Conservation (phyloP, 495 filamentous ascomycete genomes). For the Platismatia glauca region DNA sequence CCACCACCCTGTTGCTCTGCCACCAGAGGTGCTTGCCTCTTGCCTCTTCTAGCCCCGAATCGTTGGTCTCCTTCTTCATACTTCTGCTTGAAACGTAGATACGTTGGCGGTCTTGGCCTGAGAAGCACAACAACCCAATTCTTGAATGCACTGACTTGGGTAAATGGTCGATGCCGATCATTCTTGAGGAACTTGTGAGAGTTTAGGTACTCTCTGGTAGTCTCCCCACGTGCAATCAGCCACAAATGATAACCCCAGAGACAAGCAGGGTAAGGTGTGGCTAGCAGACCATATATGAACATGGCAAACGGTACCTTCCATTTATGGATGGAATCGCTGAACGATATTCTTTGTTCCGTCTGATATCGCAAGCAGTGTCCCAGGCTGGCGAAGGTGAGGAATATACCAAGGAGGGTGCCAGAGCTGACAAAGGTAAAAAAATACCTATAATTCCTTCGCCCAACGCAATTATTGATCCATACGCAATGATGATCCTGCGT, state of each 20-base stretch:
- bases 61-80: slow-evolving; percentile 81
- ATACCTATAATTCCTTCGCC: slow-evolving; percentile 94
- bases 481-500: slow-evolving; percentile 98
- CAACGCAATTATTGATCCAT: slow-evolving; percentile 98
- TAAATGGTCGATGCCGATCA: slow-evolving; percentile 86
- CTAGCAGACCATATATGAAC: slow-evolving; percentile 71
- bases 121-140: slow-evolving; percentile 79
- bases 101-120: slow-evolving; percentile 78
- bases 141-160: slow-evolving; percentile 61
- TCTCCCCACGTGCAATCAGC: slow-evolving; percentile 81
- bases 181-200: slow-evolving; percentile 87
- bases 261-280: slow-evolving; percentile 71
- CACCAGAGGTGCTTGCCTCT: slow-evolving; percentile 41
- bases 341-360: slow-evolving; percentile 49
- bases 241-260: slow-evolving; percentile 84
- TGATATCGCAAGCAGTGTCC: slow-evolving; percentile 71
- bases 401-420: slow-evolving; percentile 65
- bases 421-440: slow-evolving; percentile 84
- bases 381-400: slow-evolving; percentile 64
- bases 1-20: slow-evolving; percentile 44
- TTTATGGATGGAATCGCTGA: slow-evolving; percentile 54
- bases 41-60: slow-evolving; percentile 54
- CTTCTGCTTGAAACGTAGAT: slow-evolving; percentile 72
- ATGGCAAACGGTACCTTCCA: slow-evolving; percentile 81
- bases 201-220: slow-evolving; percentile 91